A percentile compares a stretch with the other conserved stretches of the same genome.
phyloP scores from a whole-genome alignment of 768 basidiomycete genomes.

The Gloeopeniophorella convolvens region DNA sequence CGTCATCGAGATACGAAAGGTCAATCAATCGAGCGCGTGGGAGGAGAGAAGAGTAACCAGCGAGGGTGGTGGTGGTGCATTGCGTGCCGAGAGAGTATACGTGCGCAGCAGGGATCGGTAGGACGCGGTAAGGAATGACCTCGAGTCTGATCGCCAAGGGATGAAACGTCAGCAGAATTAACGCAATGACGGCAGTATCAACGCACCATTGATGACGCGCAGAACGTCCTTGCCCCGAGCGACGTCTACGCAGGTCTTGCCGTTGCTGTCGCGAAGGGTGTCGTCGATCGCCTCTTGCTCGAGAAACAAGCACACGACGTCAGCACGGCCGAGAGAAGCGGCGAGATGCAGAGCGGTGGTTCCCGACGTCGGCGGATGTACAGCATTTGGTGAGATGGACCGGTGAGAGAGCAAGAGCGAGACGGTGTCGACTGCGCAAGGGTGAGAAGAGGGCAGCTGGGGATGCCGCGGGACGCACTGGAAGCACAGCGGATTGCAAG shows the following conservation, averaged over 20 bases:
- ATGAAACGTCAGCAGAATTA: neutral
- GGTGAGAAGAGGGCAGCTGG: neutral
- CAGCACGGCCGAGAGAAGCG: conserved; percentile 64
- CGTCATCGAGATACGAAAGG: conserved; percentile 73
- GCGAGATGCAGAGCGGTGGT: conserved; percentile 69
- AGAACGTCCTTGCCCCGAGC: conserved; percentile 63
- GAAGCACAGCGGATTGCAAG: conserved; percentile 79
- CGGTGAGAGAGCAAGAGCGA: conserved; percentile 62
- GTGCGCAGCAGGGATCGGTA: conserved; percentile 67
- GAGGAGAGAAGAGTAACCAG: conserved; percentile 57
- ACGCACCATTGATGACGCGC: conserved; percentile 62
- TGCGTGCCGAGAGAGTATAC: conserved; percentile 59
- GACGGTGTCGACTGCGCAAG: conserved; percentile 54
- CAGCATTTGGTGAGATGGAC: conserved; percentile 71
- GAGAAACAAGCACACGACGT: conserved; percentile 68
- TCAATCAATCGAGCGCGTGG: conserved; percentile 64
- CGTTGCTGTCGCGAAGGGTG: conserved; percentile 57
- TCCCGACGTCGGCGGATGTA: conserved; percentile 67
- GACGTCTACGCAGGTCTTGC: conserved; percentile 64
- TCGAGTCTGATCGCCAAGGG: conserved; percentile 49
- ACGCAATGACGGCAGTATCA: neutral
- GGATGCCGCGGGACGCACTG: conserved; percentile 37
- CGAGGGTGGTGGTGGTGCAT: conserved; percentile 30
- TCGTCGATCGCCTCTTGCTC: conserved; percentile 81
- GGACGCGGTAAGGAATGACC: conserved; percentile 65